Percentiles rank a stretch among this genome's conserved stretches.
Evolutionary conservation across 1,139 yeast species (phyloP).

Genomic region (Zygosaccharomyces pseudobailii): DNA sequence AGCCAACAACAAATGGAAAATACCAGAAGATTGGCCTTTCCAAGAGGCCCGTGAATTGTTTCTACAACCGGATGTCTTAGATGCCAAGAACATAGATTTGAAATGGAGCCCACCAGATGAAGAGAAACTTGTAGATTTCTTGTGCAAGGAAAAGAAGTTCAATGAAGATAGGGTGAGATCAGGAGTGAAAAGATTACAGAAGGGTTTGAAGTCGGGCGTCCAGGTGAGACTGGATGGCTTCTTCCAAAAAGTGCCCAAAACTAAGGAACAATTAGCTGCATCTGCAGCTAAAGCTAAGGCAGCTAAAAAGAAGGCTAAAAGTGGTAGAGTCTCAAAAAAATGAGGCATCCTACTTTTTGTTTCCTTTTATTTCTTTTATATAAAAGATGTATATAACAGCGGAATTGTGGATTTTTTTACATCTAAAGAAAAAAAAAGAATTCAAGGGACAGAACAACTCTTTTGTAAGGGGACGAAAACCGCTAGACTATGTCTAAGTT

Average conservation of each 20-base stretch:
- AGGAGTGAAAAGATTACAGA: conserved; percentile 81
- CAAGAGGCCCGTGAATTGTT: conserved; percentile 83
- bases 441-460: neutral
- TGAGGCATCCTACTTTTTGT: conserved; percentile 4
- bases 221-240: conserved; percentile 94
- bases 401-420: neutral
- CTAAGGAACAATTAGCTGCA: conserved; percentile 39
- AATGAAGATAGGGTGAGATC: conserved; percentile 85
- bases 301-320: conserved; percentile 35
- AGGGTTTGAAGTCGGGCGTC: conserved; percentile 77
- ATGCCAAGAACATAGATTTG: conserved; percentile 55
- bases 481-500: conserved; percentile 23
- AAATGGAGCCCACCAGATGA: conserved; percentile 54
- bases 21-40: conserved; percentile 95
- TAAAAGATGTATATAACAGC: neutral
- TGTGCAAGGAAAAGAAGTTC: conserved; percentile 56
- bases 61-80: conserved; percentile 69
- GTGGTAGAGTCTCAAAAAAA: conserved; percentile 26
- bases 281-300: conserved; percentile 40
- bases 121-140: conserved; percentile 35
- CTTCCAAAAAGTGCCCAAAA: conserved; percentile 64
- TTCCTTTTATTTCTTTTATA: neutral
- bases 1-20: conserved; percentile 59
- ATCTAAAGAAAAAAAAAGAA: neutral
- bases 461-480: neutral